Base-by-base conservation (phyloP, 2,329 filamentous ascomycete genomes). In the Fusarium concolor region DNA sequence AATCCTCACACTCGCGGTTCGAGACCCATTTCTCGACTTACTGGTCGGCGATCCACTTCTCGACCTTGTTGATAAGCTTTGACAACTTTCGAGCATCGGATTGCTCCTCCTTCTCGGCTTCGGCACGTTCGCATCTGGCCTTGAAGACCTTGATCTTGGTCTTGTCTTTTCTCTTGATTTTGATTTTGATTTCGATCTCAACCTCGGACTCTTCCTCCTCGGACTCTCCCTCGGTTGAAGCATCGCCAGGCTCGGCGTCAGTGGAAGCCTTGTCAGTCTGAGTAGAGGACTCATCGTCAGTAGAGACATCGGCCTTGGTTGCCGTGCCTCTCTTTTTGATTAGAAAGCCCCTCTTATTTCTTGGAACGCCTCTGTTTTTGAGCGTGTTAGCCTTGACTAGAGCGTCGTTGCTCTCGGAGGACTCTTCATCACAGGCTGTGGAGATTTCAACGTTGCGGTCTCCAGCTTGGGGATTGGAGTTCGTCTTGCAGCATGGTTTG, bases 61-160 rank as follows among this genome's bases (percentile, higher is more conserved):
- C 29, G 10, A 31, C 29, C 29, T 31, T 14, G 10, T 10, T 38
- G 20, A 59, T 17, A 3, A 56, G 61, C 15, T 22, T 18, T 17
- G 31, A 33, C 10, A 66, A 31, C 37, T 57, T 56, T 8, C 39
- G 45, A 26, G 49, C 44, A 15, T 26, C 26, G 26, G 26, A 26
- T 26, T 26, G 26, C 26, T 26, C 9, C 26, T 9, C 26, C 26
- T 26, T 26, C 26, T 26, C 26, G 26, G 26, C 26, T 26, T 26
- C 26, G 26, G 26, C 8, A 8, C 9, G 26, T 26, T 26, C 26
- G 26, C 26, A 26, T 26, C 8, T 51, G 29, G 29, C 14, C 31
- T 33, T 33, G 44, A 84, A 76, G n/a, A 78, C 67, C 33, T 56
- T 54, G 14, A 43, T 39, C 39, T 66, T 62, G 17, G 38, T 12